Conservation (phyloP, 2,329 filamentous ascomycete species). For the Diaporthe citri region DNA sequence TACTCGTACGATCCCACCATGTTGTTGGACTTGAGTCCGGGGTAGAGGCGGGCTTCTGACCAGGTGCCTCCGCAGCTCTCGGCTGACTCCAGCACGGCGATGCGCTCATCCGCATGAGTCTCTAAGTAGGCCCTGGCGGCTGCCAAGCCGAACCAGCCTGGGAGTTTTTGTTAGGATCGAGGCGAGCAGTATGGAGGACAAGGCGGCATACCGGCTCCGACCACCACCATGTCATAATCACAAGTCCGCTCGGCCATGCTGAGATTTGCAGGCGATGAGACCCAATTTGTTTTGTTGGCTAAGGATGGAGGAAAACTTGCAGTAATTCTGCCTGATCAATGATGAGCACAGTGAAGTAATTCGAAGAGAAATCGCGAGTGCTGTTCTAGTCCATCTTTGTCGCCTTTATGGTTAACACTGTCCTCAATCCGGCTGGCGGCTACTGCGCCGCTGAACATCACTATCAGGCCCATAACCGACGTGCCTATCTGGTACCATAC, state of each 20-base stretch:
- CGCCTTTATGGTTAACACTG: constrained; percentile 24
- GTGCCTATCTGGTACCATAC: not conserved
- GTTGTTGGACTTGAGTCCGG: constrained; percentile 74
- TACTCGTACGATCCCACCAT: constrained; percentile 73
- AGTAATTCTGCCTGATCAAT: not conserved
- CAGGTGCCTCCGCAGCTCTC: constrained; percentile 70
- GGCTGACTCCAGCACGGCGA: constrained; percentile 64
- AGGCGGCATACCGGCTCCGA: constrained; percentile 37
- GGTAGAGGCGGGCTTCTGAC: constrained; percentile 69
- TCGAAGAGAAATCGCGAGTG: not conserved
- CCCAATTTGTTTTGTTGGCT: not conserved
- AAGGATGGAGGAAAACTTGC: not conserved
- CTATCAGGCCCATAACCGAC: constrained; percentile 26
- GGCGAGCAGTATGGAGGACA: not conserved
- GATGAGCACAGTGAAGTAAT: not conserved
- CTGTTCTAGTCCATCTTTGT: not conserved
- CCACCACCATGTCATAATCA: constrained; percentile 38
- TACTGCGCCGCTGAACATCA: constrained; percentile 1
- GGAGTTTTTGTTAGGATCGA: not conserved
- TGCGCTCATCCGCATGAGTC: constrained; percentile 58
- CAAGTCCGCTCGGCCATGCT: constrained; percentile 31
- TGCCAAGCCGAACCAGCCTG: constrained; percentile 64
- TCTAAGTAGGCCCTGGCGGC: constrained; percentile 66
- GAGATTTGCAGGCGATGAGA: not conserved
- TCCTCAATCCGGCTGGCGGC: constrained; percentile 8